phyloP scores from a whole-genome alignment of 2,329 filamentous ascomycete genomes.

The Atkinsonella texensis region DNA sequence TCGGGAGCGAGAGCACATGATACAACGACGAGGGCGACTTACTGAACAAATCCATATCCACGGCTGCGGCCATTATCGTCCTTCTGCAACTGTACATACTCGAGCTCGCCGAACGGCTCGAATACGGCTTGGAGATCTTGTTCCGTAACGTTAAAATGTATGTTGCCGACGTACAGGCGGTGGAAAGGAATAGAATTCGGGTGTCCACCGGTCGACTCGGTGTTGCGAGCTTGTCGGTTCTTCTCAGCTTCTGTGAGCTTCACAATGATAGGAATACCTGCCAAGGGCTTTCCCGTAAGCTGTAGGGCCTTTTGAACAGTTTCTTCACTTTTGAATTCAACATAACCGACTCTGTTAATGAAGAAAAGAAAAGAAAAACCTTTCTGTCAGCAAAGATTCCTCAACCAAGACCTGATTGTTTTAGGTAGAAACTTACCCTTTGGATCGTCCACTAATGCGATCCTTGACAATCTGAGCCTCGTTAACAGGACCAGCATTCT shows the following conservation, averaged over 20 bases:
- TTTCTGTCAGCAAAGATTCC: too few relatives aligned
- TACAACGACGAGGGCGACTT: conserved; percentile 29
- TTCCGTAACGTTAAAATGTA: conserved; percentile 98
- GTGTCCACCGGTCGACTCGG: conserved; percentile 55
- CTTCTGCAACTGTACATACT: conserved; percentile 95
- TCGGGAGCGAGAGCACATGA: too few relatives aligned
- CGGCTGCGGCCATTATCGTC: conserved; percentile 83
- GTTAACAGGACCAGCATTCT: conserved; percentile 86
- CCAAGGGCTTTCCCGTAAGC: conserved; percentile 95
- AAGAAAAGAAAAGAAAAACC: neutral
- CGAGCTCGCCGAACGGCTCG: conserved; percentile 92
- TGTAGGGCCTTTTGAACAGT: conserved; percentile 88
- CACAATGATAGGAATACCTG: conserved; percentile 97
- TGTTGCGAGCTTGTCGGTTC: conserved; percentile 86
- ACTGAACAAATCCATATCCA: conserved; percentile 99
- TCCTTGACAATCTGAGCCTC: conserved; percentile 99
- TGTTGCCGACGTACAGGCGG: conserved; percentile 96
- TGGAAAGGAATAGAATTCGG: conserved; percentile 89
- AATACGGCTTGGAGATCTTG: conserved; percentile 92
- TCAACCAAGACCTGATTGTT: neutral
- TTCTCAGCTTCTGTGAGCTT: conserved; percentile 98
- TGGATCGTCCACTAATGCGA: conserved; percentile 88
- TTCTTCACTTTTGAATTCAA: conserved; percentile 96
- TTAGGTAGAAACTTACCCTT: conserved; percentile 56
- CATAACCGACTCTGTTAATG: conserved; percentile 74